Percentiles rank a stretch among this genome's conserved stretches.
These are phyloP conservation scores for Tilletia horrida DNA, from an alignment of 1,284 basidiomycete species.

Conservation along the genomic window DNA sequence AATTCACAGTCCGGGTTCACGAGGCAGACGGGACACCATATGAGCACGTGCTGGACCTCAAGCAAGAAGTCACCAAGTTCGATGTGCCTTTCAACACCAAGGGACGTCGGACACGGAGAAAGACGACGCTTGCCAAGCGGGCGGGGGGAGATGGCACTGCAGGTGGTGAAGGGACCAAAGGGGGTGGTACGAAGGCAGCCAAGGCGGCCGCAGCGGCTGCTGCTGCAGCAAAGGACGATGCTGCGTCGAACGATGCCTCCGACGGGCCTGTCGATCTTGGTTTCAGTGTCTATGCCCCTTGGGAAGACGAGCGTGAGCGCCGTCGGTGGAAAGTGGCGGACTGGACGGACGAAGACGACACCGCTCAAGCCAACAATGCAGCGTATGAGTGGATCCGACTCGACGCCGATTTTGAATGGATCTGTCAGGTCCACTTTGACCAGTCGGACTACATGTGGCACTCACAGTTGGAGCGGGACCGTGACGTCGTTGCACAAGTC, in stretches of 20 bases:
- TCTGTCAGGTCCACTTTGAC: slow-evolving; percentile 82
- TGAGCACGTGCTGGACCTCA: slow-evolving; percentile 93
- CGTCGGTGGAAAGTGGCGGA: slow-evolving; percentile 85
- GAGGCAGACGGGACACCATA: slow-evolving; percentile 99
- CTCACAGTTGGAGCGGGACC: slow-evolving; percentile 87
- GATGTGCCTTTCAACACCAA: slow-evolving; percentile 99
- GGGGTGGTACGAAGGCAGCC: slow-evolving; percentile 55
- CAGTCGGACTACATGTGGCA: slow-evolving; percentile 99
- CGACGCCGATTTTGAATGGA: slow-evolving; percentile 99
- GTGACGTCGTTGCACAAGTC: slow-evolving; percentile 82
- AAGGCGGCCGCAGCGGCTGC: slow-evolving; percentile 46
- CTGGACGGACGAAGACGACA: slow-evolving; percentile 96
- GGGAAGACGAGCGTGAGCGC: slow-evolving; percentile 75
- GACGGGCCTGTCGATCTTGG: slow-evolving; percentile 86
- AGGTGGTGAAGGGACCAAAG: slow-evolving; percentile 7
- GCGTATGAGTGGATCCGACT: slow-evolving; percentile 98
- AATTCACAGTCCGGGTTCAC: slow-evolving; percentile 97
- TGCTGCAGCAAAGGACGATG: slow-evolving; percentile 37
- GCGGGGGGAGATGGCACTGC: slow-evolving; percentile 89
- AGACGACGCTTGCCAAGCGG: slow-evolving; percentile 69
- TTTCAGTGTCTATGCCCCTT: slow-evolving; percentile 84
- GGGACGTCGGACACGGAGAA: slow-evolving; percentile 91
- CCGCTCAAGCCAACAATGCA: slow-evolving; percentile 71
- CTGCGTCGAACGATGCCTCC: slow-evolving; percentile 73
- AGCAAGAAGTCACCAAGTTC: slow-evolving; percentile 79